Conservation (phyloP, 2,329 filamentous ascomycete genomes). For the Neophaeococcomyces mojaviensis region DNA sequence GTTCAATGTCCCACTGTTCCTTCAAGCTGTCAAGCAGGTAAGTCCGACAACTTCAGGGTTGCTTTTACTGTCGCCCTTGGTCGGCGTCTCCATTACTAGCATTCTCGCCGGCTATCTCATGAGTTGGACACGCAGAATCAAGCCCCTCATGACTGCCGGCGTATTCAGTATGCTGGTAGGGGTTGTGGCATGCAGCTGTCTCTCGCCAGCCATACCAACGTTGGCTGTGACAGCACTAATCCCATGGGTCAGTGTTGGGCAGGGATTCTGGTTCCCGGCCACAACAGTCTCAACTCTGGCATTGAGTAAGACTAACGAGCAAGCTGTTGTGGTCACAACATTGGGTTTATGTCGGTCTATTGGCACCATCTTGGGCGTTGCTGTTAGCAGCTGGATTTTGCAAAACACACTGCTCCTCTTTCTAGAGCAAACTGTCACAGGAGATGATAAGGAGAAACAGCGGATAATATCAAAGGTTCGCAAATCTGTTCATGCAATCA, state of each 20-base stretch:
- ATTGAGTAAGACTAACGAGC: constrained; percentile 36
- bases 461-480: constrained; percentile 17
- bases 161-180: constrained; percentile 32
- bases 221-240: constrained; percentile 37
- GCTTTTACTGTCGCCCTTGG: constrained; percentile 54
- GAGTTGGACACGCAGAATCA: constrained; percentile 36
- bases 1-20: constrained; percentile 63
- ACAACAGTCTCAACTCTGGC: constrained; percentile 35
- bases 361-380: constrained; percentile 19
- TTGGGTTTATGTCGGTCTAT: constrained; percentile 17
- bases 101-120: constrained; percentile 38
- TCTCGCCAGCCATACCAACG: constrained; percentile 33
- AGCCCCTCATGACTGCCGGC: constrained; percentile 34
- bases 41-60: constrained; percentile 60
- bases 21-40: constrained; percentile 60
- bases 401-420: constrained; percentile 20
- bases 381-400: constrained; percentile 19
- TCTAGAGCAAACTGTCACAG: constrained; percentile 11
- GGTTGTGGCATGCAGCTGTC: constrained; percentile 24
- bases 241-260: constrained; percentile 33
- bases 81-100: constrained; percentile 37
- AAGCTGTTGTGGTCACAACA: constrained; percentile 33
- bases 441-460: constrained; percentile 12
- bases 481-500: constrained; percentile 16
- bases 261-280: constrained; percentile 37